Evolutionary conservation across 768 basidiomycete species (phyloP), one percentile per base, ranked within the genome.

Genomic region (Mycena belliarum): DNA sequence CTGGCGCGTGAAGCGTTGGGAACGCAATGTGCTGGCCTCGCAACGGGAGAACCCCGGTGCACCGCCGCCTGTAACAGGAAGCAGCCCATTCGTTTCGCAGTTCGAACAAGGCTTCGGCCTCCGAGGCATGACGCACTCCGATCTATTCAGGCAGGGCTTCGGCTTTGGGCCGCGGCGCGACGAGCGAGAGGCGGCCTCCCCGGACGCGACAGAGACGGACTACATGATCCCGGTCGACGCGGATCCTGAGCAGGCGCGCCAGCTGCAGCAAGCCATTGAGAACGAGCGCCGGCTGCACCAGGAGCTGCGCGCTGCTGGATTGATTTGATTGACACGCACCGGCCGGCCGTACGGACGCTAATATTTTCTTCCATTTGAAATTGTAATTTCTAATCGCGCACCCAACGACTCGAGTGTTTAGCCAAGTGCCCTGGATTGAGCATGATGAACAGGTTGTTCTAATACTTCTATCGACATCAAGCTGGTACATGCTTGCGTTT

Each of bases 1-100:
- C 73, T 93, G 89, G 88, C 85, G 92, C 35, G 89, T 93, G 55
- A 94, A 93, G 69, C 85, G 90, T 46, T 94, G 91, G 91, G 92
- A 94, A 69, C 79, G 82, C 55, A 84, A 87, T 16, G 87, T 94
- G 55, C 75, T 90, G 23, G 78, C 82, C 10, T 84, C 88, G 7
- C 82, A 82, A 60, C 75, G 69, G 41, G 72, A 75, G 16, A 71
- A 69, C 49, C 53, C 67, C 65, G 37, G 57, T 53, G 24, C 57
- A 51, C 38, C 67, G 56, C 59, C 67, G 43, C 41, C 52, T 6
- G 37, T n/a, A 2, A 57, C 57, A 55, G 63, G 61, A 20, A 67
- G 61, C 60, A 46, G 32, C 23, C 61, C 69, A 33, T 60, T 78
- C 25, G 58, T 75, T 25, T 68, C 74, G 32, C 73, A 73, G 15